Evolutionary conservation across 495 filamentous ascomycete genomes (phyloP).

Genomic region (Hypoxylon subgilvum): DNA sequence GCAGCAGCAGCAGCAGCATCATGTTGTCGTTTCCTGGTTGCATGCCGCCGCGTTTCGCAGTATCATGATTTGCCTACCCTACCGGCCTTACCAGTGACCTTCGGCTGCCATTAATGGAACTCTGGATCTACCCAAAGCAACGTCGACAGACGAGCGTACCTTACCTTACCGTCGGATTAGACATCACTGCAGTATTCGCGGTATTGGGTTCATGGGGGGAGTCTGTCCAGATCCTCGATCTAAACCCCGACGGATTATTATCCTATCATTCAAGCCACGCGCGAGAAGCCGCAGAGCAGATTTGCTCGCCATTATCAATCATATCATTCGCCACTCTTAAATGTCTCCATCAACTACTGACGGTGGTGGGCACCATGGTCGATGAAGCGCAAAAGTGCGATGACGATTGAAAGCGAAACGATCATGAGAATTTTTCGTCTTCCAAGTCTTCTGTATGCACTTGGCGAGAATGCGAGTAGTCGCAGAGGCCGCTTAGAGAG

Average conservation of each 20-base stretch:
- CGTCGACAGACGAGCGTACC: conserved; percentile 3
- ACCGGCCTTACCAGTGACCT: conserved; percentile 1
- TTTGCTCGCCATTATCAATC: conserved; percentile 24
- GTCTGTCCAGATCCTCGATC: conserved; percentile 13
- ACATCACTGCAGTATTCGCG: conserved; percentile 25
- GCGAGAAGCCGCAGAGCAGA: conserved; percentile 23
- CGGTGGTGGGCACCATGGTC: conserved; percentile 7
- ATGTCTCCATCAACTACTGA: conserved; percentile 25
- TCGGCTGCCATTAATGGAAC: conserved; percentile 18
- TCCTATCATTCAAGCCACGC: conserved; percentile 37
- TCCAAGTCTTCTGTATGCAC: conserved; percentile 15
- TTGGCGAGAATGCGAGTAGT: conserved; percentile 33
- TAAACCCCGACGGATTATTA: conserved; percentile 28
- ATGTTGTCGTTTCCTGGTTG: conserved; percentile 33
- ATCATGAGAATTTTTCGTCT: conserved; percentile 18
- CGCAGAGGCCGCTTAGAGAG: conserved; percentile 8
- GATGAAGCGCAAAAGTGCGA: conserved; percentile 1
- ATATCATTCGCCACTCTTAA: conserved; percentile 22
- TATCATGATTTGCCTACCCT: conserved; percentile 22
- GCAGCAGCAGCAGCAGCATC: conserved; percentile 11
- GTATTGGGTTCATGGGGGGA: conserved; percentile 13
- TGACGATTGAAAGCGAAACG: conserved; percentile 11
- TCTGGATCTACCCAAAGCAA: conserved; percentile 29
- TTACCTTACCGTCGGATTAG: conserved; percentile 20
- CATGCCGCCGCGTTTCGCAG: conserved; percentile 28